Conservation (phyloP, 2,329 filamentous ascomycete species). For the Cercospora citrullina region DNA sequence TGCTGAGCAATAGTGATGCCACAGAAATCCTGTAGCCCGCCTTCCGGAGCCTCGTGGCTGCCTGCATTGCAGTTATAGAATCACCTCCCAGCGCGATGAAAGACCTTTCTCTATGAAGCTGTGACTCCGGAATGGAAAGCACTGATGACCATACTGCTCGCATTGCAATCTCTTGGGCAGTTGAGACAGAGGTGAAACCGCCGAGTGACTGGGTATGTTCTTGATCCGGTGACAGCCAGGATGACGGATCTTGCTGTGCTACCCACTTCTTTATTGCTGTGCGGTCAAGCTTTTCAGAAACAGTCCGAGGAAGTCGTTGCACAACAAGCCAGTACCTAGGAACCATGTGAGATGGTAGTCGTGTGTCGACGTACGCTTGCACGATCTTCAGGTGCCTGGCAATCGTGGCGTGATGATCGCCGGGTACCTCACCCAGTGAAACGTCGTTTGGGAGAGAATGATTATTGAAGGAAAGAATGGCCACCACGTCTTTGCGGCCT, state of each 20-base stretch:
- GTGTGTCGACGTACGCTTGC: not conserved
- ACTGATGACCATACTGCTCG: not conserved
- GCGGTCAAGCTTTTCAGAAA: not conserved
- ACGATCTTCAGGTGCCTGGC: not conserved
- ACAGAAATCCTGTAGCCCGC: not conserved
- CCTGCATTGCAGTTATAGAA: slow-evolving; percentile 9
- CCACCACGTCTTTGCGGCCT: not conserved
- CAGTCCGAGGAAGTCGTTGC: not conserved
- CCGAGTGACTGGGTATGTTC: not conserved
- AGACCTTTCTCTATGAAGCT: not conserved
- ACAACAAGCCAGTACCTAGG: not conserved
- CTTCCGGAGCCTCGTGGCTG: slow-evolving; percentile 1
- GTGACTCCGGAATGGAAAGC: not conserved
- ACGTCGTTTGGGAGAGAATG: not conserved
- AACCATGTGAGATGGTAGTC: not conserved
- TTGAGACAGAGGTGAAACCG: not conserved
- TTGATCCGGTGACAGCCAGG: not conserved
- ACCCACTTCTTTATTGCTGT: not conserved
- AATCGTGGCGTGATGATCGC: not conserved
- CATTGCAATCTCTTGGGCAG: not conserved
- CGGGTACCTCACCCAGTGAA: not conserved
- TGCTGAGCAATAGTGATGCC: not conserved
- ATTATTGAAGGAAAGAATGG: not conserved
- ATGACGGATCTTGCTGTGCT: not conserved
- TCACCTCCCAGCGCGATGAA: not conserved